Base-by-base conservation (phyloP, 140 eudicot species). In the Flaveria floridana region DNA sequence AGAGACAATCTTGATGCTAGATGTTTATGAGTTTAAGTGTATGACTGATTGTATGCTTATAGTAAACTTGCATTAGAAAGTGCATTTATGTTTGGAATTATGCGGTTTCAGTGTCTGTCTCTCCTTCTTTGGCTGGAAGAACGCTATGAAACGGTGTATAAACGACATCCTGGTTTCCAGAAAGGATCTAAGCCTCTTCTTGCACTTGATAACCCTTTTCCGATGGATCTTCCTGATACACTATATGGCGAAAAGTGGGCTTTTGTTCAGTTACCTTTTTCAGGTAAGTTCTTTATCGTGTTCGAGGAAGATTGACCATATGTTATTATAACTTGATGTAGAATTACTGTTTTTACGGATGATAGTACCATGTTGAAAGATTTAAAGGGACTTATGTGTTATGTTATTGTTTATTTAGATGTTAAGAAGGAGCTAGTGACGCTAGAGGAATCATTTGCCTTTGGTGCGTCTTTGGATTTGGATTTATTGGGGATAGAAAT, bases 231-330 rank as follows among this genome's bases (percentile, higher is more conserved):
- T 72, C 99, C 99, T 0, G 97, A 94, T 79, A 94, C 86, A 76
- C 69, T 90, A 72, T 90, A 86, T 80, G 99, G 99, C 13, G 99
- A 94, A 59, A 90, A 86, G 79, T 90, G 99, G 99, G 97, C 99
- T 74, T 92, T 94, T 70, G 99, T 94, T 21, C 99, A 94, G 85
- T 62, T 94, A 70, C 97, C 97, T 5, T 88, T 86, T 82, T 85
- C 99, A 88, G 97, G 99, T 94, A 82, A 61, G 53, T 37, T 15
- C 3, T 16, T 25, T 67, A 19, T 18, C 39, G 30, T 64, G 28
- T 71, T 61, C 30, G 74, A 70, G 25, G 41, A 51, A 50, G 47
- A 30, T 25, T 52, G 34, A 20, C 20, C 16, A 9, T 47, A 2
- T 66, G 19, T 41, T 6, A 70, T 23, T 73, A 53, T 67, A 53